phyloP scores from a whole-genome alignment of 345 rosid species.

The Ceriops decandra region DNA sequence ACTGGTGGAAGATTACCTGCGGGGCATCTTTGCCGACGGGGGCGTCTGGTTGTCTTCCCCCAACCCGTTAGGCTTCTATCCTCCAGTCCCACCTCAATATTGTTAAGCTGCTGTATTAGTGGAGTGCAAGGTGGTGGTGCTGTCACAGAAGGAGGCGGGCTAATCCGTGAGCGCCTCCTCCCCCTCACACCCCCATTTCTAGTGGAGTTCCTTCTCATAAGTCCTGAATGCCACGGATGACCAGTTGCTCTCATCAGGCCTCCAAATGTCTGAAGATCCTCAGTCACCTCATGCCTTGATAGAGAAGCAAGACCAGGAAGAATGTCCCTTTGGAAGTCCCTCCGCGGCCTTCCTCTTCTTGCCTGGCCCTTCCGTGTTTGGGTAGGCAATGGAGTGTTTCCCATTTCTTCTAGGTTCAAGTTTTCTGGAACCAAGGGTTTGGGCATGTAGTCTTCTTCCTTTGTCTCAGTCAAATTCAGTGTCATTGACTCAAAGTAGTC shows the following conservation, averaged over 20 bases:
- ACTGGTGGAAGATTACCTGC: slow-evolving; percentile 60
- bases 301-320: slow-evolving; percentile 88
- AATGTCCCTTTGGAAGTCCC: slow-evolving; percentile 97
- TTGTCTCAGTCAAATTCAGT: slow-evolving; percentile 51
- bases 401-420: slow-evolving; percentile 48
- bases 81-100: slow-evolving; percentile 60
- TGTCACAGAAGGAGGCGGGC: slow-evolving; percentile 35
- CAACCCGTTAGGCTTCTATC: slow-evolving; percentile 79
- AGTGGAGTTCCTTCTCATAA: slow-evolving; percentile 64
- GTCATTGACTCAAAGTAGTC: slow-evolving; percentile 89
- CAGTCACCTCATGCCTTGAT: slow-evolving; percentile 85
- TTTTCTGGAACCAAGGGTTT: slow-evolving; percentile 57
- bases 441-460: slow-evolving; percentile 90
- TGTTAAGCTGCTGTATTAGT: slow-evolving; percentile 50
- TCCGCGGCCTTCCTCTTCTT: slow-evolving; percentile 89
- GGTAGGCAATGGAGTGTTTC: slow-evolving; percentile 28
- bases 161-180: slow-evolving; percentile 42
- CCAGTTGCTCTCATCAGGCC: slow-evolving; percentile 84
- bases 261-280: slow-evolving; percentile 87
- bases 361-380: slow-evolving; percentile 68
- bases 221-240: slow-evolving; percentile 59
- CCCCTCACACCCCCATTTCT: slow-evolving; percentile 75
- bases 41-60: slow-evolving; percentile 90
- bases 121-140: slow-evolving; percentile 38
- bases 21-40: slow-evolving; percentile 87